Base-by-base conservation (phyloP, 2,329 filamentous ascomycete species). In the Penicillium digitatum region DNA sequence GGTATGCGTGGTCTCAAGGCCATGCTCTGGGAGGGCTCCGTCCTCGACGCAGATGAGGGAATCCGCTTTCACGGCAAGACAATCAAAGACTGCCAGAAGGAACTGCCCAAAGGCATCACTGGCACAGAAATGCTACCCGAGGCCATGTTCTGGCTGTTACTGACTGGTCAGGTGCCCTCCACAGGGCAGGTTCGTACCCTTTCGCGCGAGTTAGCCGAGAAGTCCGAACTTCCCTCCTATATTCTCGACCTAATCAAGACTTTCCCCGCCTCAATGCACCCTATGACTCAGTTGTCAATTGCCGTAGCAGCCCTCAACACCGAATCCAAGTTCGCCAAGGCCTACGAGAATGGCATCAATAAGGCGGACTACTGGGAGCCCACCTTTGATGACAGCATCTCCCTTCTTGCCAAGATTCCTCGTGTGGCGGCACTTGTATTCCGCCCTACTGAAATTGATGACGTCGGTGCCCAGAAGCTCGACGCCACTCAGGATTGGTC, bases 321-420 rank as follows among this genome's bases (percentile, higher is more conserved):
- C 74, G 91, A 91, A 65, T 96, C 90, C 67, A 85, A 87, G 69
- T 99, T 99, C 66, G 94, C 93, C 61, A 92, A 91, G 76, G 88
- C 88, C 20, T 99, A 99, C 75, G 93, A 92, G 74, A 78, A 87
- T 65, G 94, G 94, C 34, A 78, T 97, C 62, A 89, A 87, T 82
- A 99, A 97, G 82, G 89, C 90, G 50, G 90, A 96, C 66, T 97
- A 97, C 84, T 99, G 94, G 94, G 94, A 97, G 79, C 90, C 93
- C 14, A 95, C 90, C 42, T 97, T 95, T 71, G 93, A 97, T 72
- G 94, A 99, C 79, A 87, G 84, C 74, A 96, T 99, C 74, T 90
- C 88, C 45, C 82, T 99, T 59, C 83, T 99, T 54, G 94, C 93
- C 60, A 99, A 99, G 81, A 87, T 99, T 51, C 94, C 94, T 60